These are phyloP conservation scores for Calonectria honghensis DNA, from an alignment of 2,329 filamentous ascomycete genomes.

Conservation along the genomic window DNA sequence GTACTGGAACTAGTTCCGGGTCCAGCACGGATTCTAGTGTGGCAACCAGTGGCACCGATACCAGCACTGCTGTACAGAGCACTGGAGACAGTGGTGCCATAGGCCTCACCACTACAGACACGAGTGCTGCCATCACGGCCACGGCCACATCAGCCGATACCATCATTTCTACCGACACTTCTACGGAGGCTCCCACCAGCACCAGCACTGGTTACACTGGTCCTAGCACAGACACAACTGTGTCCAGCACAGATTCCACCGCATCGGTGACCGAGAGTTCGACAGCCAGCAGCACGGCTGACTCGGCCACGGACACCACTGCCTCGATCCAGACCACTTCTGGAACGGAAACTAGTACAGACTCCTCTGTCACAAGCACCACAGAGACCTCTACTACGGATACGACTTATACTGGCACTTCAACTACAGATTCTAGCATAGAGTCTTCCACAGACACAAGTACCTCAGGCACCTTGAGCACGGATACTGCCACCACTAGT, in stretches of 20 bases:
- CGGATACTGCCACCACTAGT: background rate
- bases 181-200: background rate
- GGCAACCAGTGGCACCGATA: background rate
- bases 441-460: no score
- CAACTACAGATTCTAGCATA: no score
- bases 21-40: background rate
- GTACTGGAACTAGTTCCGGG: no score
- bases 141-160: background rate
- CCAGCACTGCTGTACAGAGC: background rate
- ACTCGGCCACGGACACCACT: background rate
- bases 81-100: background rate
- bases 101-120: background rate
- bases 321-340: background rate
- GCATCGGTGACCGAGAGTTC: background rate
- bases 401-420: background rate
- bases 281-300: background rate
- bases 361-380: background rate
- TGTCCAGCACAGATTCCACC: background rate
- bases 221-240: background rate
- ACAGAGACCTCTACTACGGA: background rate
- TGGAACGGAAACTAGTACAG: background rate
- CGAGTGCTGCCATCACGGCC: background rate
- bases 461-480: no score
- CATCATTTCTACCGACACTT: background rate
- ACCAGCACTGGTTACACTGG: background rate